Conservation (phyloP, 2,329 filamentous ascomycete species). For the Coniosporium tulheliwenetii region DNA sequence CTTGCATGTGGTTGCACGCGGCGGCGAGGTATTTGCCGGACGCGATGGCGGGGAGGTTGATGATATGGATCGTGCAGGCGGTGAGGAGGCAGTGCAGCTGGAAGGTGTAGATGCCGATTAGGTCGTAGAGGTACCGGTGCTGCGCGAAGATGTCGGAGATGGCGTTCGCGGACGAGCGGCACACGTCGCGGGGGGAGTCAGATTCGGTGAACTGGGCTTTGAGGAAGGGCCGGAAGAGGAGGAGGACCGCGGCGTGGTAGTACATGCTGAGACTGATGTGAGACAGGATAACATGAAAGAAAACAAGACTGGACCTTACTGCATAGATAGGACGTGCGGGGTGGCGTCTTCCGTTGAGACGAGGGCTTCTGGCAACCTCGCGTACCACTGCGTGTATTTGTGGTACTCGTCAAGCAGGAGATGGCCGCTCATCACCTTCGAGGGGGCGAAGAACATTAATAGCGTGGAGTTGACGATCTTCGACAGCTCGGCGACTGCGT, state of each 20-base stretch:
- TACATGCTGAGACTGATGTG: constrained; percentile 4
- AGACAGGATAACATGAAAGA: neutral
- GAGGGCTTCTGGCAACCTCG: constrained; percentile 3
- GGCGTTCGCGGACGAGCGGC: constrained; percentile 6
- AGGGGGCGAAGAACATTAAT: constrained; percentile 9
- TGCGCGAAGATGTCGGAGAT: constrained; percentile 7
- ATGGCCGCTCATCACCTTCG: constrained; percentile 5
- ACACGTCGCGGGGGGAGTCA: constrained; percentile 6
- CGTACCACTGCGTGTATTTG: constrained; percentile 6
- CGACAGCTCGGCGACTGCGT: constrained; percentile 5
- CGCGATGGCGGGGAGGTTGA: constrained; percentile 8
- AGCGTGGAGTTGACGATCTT: constrained; percentile 9
- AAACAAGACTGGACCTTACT: constrained; percentile 4
- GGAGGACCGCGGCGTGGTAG: constrained; percentile 8
- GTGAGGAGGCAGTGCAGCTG: constrained; percentile 9
- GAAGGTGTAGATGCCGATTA: constrained; percentile 7
- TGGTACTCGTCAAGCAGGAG: constrained; percentile 6
- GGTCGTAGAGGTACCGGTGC: constrained; percentile 6
- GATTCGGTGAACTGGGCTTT: constrained; percentile 8
- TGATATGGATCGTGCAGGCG: constrained; percentile 9
- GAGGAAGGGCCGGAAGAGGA: constrained; percentile 9
- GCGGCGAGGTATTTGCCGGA: constrained; percentile 29
- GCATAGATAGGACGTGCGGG: constrained; percentile 7
- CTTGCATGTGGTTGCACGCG: constrained; percentile 10
- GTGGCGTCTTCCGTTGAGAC: constrained; percentile 4